Evolutionary conservation across 2,329 filamentous ascomycete genomes (phyloP).

Genomic region (Ilyonectria robusta): DNA sequence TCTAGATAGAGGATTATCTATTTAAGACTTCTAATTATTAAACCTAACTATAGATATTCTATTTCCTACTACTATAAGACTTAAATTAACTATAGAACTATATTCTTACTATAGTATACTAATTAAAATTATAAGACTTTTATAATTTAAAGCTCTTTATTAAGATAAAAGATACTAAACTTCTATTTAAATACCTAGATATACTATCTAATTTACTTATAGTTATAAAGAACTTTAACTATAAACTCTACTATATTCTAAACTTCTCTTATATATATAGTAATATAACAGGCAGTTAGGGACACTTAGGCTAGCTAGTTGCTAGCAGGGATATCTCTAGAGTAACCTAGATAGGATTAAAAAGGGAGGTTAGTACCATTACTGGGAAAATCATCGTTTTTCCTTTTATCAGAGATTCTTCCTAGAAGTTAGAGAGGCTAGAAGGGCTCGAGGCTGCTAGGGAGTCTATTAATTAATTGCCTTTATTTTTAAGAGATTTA

Average conservation of each 20-base stretch:
- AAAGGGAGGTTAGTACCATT: too few species aligned
- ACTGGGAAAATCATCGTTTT: too few species aligned
- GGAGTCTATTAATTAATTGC: too few species aligned
- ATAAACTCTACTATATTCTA: constrained; percentile 1
- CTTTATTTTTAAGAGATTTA: too few species aligned
- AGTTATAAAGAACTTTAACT: constrained; percentile 6
- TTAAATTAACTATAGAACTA: constrained; percentile 19
- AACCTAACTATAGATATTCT: constrained; percentile 21
- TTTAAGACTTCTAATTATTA: constrained; percentile 23
- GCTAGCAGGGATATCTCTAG: too few species aligned
- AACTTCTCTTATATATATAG: constrained; percentile 17
- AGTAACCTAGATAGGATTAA: too few species aligned
- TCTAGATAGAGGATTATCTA: not conserved
- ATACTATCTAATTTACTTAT: not conserved
- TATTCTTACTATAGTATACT: constrained; percentile 16
- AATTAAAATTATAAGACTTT: constrained; percentile 13
- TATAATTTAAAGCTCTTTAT: constrained; percentile 15
- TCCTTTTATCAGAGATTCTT: too few species aligned
- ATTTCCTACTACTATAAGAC: constrained; percentile 19
- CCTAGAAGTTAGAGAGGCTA: too few species aligned
- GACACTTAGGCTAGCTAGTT: too few species aligned
- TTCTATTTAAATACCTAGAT: not conserved
- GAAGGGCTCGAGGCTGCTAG: too few species aligned
- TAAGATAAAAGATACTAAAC: not conserved
- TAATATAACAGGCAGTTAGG: too few species aligned